phyloP scores from a whole-genome alignment of 2,329 filamentous ascomycete genomes.

The Mariannaea elegans region DNA sequence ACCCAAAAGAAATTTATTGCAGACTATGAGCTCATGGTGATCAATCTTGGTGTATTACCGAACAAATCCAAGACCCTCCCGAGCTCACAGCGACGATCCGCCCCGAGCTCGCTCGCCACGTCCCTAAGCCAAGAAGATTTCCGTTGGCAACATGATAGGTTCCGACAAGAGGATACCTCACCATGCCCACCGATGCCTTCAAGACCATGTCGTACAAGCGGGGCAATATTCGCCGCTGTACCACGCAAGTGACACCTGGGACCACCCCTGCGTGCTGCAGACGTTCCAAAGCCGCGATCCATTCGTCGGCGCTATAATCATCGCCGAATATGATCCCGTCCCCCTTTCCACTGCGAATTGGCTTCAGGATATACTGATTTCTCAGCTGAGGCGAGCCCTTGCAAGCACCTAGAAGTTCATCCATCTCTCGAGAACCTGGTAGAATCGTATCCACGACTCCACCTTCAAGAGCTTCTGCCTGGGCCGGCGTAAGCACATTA shows the following conservation, averaged over 20 bases:
- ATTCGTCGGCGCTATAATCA: slow-evolving; percentile 42
- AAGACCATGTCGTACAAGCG: slow-evolving; percentile 45
- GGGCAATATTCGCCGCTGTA: slow-evolving; percentile 44
- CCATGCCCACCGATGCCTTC: slow-evolving; percentile 33
- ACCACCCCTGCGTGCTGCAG: slow-evolving; percentile 20
- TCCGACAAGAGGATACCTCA: slow-evolving; percentile 44
- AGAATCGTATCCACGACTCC: slow-evolving; percentile 48
- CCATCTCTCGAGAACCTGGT: slow-evolving; percentile 40
- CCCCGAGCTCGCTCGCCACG: slow-evolving; percentile 43
- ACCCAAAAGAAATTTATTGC: not conserved
- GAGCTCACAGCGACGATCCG: slow-evolving; percentile 45
- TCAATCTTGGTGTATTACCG: slow-evolving; percentile 35
- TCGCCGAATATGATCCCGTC: slow-evolving; percentile 52
- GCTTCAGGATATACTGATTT: slow-evolving; percentile 48
- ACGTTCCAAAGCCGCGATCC: slow-evolving; percentile 36
- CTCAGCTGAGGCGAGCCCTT: slow-evolving; percentile 25
- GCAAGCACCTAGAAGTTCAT: slow-evolving; percentile 28
- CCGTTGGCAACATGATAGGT: slow-evolving; percentile 46
- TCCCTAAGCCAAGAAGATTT: slow-evolving; percentile 41
- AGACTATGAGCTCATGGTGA: no score
- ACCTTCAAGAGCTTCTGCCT: slow-evolving; percentile 38
- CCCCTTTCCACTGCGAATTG: slow-evolving; percentile 49
- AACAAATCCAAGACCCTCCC: slow-evolving; percentile 47
- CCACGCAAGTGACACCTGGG: slow-evolving; percentile 32
- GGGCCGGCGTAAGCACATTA: slow-evolving; percentile 37